Base-by-base conservation (phyloP, 495 filamentous ascomycete species). In the Aspergillus ellipticus region DNA sequence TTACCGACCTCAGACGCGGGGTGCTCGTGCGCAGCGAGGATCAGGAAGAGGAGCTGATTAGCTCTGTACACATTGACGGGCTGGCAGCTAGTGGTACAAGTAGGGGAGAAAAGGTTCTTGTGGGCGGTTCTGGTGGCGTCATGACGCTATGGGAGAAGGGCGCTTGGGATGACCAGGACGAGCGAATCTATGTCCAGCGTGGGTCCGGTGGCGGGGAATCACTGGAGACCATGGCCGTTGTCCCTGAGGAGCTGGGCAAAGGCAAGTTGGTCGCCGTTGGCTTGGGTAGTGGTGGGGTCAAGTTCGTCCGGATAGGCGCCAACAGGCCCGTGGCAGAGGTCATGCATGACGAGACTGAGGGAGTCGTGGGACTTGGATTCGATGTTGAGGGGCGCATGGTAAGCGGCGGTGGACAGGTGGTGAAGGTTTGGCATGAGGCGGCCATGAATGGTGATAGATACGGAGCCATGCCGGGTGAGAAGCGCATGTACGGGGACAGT, bases 101-200 rank as follows among this genome's bases (percentile, higher is more conserved):
- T 53, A 84, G 85, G 21, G 89, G 88, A 2, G 81, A 88, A 60
- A 90, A 96, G 62, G 75, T 96, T 1, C 69, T 92, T 1, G 85
- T 96, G 2, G 94, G 94, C 28, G 88, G 86, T 13, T 83, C 85
- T 10, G 83, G 79, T 8, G 94, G 94, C 15, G 82, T 96, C 5
- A 61, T 97, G 57, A 95, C 92, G 9, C 75, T 97, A 2, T 98
- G 94, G 94, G 92, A 97, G 63, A 87, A 83, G 59, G 94, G 92
- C 1, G 80, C 85, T 1, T 97, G 94, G 92, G 92, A 96, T 62
- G 92, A 96, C 70, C 90, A 96, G 67, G 89, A 94, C 58, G 90
- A 96, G 67, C 82, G 90, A 4, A 85, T 97, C 55, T 81, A 87
- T 46, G 80, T 96, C 8, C 80, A 85, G 51, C 70, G 77, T 17